Percentiles rank a stretch among this genome's conserved stretches.
Evolutionary conservation across 2,329 filamentous ascomycete species (phyloP).

Genomic region (Claviceps humidiphila): DNA sequence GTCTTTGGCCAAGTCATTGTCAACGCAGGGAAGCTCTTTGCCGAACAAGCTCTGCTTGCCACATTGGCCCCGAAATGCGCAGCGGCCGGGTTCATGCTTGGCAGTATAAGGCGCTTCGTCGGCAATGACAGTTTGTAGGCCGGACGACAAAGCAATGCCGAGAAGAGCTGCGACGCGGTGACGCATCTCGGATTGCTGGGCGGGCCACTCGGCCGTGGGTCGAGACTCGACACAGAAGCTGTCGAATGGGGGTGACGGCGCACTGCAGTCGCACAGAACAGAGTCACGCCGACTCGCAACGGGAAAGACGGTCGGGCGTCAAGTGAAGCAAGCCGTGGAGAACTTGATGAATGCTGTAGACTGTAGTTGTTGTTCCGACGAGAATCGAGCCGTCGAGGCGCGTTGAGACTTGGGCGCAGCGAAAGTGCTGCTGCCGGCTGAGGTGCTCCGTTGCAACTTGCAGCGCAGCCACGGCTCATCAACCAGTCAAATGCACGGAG

Average conservation of each 20-base stretch:
- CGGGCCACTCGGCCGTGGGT: conserved; percentile 4
- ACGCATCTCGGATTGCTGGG: conserved; percentile 16
- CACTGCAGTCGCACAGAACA: background rate
- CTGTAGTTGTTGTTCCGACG: background rate
- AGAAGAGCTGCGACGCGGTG: conserved; percentile 17
- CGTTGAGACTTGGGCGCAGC: background rate
- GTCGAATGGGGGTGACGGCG: background rate
- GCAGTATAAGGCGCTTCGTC: conserved; percentile 27
- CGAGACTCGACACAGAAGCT: background rate
- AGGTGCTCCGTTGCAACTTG: too few species aligned
- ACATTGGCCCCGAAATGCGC: conserved; percentile 82
- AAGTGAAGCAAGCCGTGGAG: background rate
- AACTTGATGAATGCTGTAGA: background rate
- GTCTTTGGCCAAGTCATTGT: conserved; percentile 70
- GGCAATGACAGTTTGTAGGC: conserved; percentile 14
- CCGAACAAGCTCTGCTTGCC: conserved; percentile 86
- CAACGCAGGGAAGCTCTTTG: conserved; percentile 77
- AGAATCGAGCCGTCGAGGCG: background rate
- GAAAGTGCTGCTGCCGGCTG: too few species aligned
- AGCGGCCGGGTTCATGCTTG: conserved; percentile 76
- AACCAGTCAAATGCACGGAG: too few species aligned
- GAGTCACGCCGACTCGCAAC: too few species aligned
- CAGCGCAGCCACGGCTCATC: too few species aligned
- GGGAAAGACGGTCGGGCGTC: too few species aligned
- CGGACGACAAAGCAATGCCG: conserved; percentile 14